phyloP scores from a whole-genome alignment of 345 rosid species.

The Psidium guajava region DNA sequence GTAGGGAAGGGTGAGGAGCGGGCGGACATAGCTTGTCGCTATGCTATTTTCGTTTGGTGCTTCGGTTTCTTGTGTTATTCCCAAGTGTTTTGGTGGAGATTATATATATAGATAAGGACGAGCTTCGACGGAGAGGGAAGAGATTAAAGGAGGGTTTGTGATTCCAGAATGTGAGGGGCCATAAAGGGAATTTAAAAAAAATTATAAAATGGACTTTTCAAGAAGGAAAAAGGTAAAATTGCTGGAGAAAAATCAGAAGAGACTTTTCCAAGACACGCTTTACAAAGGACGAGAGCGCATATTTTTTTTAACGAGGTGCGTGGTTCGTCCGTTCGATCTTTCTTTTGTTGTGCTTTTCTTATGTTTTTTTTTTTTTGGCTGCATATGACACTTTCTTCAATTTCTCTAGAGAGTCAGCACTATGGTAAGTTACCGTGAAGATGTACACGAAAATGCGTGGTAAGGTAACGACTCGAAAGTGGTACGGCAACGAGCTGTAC shows the following conservation, averaged over 20 bases:
- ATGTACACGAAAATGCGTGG: not conserved
- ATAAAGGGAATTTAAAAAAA: not conserved
- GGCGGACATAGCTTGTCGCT: conserved; percentile 30
- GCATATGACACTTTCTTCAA: not conserved
- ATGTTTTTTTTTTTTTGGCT: no score
- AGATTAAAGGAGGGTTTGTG: not conserved
- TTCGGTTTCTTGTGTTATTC: not conserved
- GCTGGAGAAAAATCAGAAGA: not conserved
- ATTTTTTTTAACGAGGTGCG: not conserved
- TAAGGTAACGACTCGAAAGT: not conserved
- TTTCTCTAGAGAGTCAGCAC: not conserved
- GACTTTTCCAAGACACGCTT: conserved; percentile 3
- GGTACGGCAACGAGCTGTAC: not conserved
- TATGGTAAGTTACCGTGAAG: not conserved
- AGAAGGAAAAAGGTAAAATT: not conserved
- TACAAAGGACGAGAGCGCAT: not conserved
- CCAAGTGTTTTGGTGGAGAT: not conserved
- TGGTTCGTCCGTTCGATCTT: no score
- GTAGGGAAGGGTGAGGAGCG: conserved; percentile 27
- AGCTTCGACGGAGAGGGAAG: not conserved
- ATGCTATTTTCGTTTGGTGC: not conserved
- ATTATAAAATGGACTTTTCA: not conserved
- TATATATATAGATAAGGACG: not conserved
- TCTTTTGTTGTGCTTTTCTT: no score
- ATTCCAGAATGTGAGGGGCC: not conserved